Conservation (phyloP, 441 rosid species). For the Croton setiger region DNA sequence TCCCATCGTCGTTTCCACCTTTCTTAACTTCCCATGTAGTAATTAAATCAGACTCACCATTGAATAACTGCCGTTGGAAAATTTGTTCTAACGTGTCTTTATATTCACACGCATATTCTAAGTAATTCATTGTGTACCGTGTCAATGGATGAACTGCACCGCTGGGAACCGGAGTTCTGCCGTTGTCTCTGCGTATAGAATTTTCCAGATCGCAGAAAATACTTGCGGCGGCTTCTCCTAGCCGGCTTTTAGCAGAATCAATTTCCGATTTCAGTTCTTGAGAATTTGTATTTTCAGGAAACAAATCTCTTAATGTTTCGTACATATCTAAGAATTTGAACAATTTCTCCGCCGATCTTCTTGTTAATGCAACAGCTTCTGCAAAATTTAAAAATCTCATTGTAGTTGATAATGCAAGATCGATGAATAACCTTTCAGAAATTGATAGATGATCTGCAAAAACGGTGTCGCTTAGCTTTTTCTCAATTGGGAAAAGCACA, state of each 20-base stretch:
- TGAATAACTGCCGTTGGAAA: slow-evolving; percentile 53
- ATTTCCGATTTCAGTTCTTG: slow-evolving; percentile 49
- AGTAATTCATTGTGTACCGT: slow-evolving; percentile 87
- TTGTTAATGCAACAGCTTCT: slow-evolving; percentile 68
- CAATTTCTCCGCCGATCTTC: slow-evolving; percentile 70
- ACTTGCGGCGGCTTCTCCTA: slow-evolving; percentile 65
- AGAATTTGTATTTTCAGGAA: slow-evolving; percentile 31
- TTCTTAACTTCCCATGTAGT: not conserved
- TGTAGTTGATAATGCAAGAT: slow-evolving; percentile 37
- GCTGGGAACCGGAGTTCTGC: slow-evolving; percentile 71
- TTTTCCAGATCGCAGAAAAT: slow-evolving; percentile 70
- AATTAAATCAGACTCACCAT: not conserved
- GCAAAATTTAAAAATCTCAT: slow-evolving; percentile 38
- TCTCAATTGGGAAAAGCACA: slow-evolving; percentile 31
- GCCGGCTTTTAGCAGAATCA: slow-evolving; percentile 38
- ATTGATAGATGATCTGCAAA: slow-evolving; percentile 32
- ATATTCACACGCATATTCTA: slow-evolving; percentile 73
- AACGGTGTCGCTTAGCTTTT: slow-evolving; percentile 31
- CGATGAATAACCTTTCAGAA: slow-evolving; percentile 35
- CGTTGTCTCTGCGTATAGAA: slow-evolving; percentile 63
- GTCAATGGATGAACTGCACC: slow-evolving; percentile 92
- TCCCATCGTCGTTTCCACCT: slow-evolving; percentile 31
- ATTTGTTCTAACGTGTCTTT: slow-evolving; percentile 72
- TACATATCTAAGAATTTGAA: slow-evolving; percentile 85
- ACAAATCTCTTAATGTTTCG: slow-evolving; percentile 60